A percentile compares a stretch with the other conserved stretches of the same genome.
Evolutionary conservation across 768 basidiomycete species (phyloP).

Genomic region (Mycena maculata): DNA sequence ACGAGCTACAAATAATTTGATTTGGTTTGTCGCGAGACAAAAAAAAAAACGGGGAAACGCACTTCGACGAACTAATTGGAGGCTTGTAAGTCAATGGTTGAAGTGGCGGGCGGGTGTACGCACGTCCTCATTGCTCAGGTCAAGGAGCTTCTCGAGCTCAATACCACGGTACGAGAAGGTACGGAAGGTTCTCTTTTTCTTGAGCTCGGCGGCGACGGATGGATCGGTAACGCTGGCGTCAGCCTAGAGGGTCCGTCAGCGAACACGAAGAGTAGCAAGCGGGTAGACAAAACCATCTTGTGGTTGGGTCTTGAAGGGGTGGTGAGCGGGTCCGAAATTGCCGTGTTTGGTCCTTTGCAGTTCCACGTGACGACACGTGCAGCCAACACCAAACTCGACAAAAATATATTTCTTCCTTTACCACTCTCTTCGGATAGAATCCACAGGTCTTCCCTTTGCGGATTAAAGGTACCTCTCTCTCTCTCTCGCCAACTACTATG

Average conservation of each 20-base stretch:
- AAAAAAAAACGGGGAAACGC: slow-evolving; percentile 41
- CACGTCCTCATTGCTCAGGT: slow-evolving; percentile 95
- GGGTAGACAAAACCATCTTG: slow-evolving; percentile 33
- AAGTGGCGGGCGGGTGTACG: slow-evolving; percentile 45
- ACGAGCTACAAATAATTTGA: slow-evolving; percentile 74
- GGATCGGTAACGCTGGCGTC: slow-evolving; percentile 91
- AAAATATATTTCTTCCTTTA: slow-evolving; percentile 42
- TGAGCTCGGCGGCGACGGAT: slow-evolving; percentile 93
- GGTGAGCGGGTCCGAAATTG: slow-evolving; percentile 39
- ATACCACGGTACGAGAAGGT: slow-evolving; percentile 99
- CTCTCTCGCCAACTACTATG: background rate
- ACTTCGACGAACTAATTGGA: slow-evolving; percentile 80
- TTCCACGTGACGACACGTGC: no score
- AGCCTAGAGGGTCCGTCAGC: slow-evolving; percentile 60
- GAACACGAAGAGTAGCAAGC: background rate
- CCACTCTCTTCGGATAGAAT: slow-evolving; percentile 78
- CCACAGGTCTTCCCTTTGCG: slow-evolving; percentile 91
- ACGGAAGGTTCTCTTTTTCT: slow-evolving; percentile 98
- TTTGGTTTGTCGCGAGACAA: background rate
- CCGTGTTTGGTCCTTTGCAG: no score
- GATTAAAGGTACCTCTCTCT: slow-evolving; percentile 77
- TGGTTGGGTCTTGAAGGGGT: slow-evolving; percentile 51
- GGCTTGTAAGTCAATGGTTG: background rate
- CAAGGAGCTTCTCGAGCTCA: slow-evolving; percentile 98
- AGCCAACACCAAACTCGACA: no score